These are phyloP conservation scores for Trifolium dubium DNA, from an alignment of 306 rosid genomes.

Conservation along the genomic window DNA sequence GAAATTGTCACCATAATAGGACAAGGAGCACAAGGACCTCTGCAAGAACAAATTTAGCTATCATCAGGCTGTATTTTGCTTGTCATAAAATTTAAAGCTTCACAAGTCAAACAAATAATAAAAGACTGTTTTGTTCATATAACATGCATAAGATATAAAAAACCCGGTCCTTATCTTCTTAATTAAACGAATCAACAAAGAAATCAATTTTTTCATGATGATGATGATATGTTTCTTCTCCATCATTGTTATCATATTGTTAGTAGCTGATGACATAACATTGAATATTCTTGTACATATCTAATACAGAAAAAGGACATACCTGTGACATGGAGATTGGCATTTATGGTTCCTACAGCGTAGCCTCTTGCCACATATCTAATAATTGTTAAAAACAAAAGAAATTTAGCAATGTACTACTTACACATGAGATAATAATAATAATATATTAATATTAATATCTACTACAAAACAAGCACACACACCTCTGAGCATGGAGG, in stretches of 20 bases:
- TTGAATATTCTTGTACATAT: neutral
- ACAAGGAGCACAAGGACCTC: conserved; percentile 98
- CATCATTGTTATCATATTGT: conserved; percentile 28
- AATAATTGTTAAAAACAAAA: conserved; percentile 32
- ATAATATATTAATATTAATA: conserved; percentile 6
- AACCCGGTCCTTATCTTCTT: conserved; percentile 18
- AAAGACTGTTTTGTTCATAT: conserved; percentile 3
- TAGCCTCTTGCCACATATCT: conserved; percentile 90
- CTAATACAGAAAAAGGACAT: conserved; percentile 31
- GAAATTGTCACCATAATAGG: conserved; percentile 93
- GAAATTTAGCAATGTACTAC: conserved; percentile 28
- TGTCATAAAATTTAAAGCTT: conserved; percentile 22
- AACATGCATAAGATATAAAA: conserved; percentile 24
- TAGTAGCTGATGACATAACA: conserved; percentile 4
- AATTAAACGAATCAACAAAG: neutral
- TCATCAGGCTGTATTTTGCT: conserved; percentile 21
- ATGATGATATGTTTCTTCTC: conserved; percentile 1
- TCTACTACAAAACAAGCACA: conserved; percentile 30
- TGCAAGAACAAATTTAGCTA: conserved; percentile 58
- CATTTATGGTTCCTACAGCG: conserved; percentile 96
- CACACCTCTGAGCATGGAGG: conserved; percentile 95
- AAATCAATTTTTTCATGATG: neutral
- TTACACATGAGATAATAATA: neutral
- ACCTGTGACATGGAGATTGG: conserved; percentile 96
- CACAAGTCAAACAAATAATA: conserved; percentile 23